Evolutionary conservation across 768 basidiomycete genomes (phyloP), one percentile per base, ranked within the genome.

Genomic region (Hemileccinum rubropunctum): DNA sequence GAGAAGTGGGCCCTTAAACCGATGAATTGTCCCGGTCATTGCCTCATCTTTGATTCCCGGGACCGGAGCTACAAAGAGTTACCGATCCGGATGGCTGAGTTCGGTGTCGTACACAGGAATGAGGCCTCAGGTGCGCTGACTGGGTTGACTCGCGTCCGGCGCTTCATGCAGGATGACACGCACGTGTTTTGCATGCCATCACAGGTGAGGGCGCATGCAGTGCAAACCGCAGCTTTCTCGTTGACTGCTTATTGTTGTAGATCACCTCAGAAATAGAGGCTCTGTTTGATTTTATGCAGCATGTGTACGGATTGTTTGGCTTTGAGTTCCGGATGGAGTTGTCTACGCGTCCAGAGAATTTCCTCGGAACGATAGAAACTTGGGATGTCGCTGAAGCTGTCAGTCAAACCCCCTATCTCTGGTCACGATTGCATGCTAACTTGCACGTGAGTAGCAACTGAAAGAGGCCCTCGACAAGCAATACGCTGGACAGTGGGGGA

Each of bases 1-100:
- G 94, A 98, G 72, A 82, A 82, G 63, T 99, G 92, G 83, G 95
- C 80, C 0, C 77, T 98, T 51, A 97, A 98, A 72, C 97, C 97
- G 17, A 99, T 99, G 97, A 99, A 99, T 71, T 98, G 97, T 74
- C 97, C 91, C 0, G 95, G 95, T 6, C 97, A 98, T 67, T 94
- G 91, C 69, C 70, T 98, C 43, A 91, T 99, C 59, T 99, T 98
- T 64, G 95, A 93, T 71, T 88, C 90, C 21, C 80, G 91, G 50
- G 95, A 97, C 68, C 83, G 97, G 54, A 87, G 84, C 53, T 98
- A 98, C 74, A 89, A 86, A 66, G 97, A 99, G 69, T 78, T 98
- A 13, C 97, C 97, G 8, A 85, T 99, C 57, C 85, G 97, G 23
- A 93, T 98, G 88, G 95, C 95, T 6, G 97, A 99, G 65, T 99